Percentiles rank a stretch among this genome's conserved stretches.
Conservation (phyloP, 2,329 filamentous ascomycete genomes). For the Ophiosphaerella korrae region DNA sequence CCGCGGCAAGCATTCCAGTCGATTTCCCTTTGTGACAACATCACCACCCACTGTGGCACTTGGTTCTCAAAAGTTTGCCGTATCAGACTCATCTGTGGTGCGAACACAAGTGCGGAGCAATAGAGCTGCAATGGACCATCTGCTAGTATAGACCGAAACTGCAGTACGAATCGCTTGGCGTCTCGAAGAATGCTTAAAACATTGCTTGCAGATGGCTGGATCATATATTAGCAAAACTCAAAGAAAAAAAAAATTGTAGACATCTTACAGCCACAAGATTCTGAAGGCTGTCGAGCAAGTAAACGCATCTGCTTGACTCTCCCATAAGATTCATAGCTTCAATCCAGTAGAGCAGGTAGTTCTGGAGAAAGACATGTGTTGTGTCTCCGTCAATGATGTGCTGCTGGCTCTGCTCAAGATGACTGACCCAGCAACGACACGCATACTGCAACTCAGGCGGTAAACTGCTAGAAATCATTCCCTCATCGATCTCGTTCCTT, state of each 20-base stretch:
- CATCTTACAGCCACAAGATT: background rate
- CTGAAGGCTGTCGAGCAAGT: background rate
- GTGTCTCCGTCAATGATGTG: background rate
- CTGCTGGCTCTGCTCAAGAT: background rate
- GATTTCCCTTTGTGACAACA: slow-evolving; percentile 5
- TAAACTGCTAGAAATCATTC: slow-evolving; percentile 9
- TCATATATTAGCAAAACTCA: slow-evolving; percentile 8
- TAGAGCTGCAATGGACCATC: slow-evolving; percentile 45
- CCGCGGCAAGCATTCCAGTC: slow-evolving; percentile 7
- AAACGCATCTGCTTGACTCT: background rate
- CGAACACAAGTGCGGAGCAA: slow-evolving; percentile 44
- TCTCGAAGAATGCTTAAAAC: slow-evolving; percentile 32
- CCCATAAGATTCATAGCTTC: slow-evolving; percentile 1
- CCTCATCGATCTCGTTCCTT: slow-evolving; percentile 11
- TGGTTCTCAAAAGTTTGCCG: slow-evolving; percentile 6
- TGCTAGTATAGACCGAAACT: slow-evolving; percentile 27
- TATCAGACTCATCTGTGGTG: slow-evolving; percentile 27
- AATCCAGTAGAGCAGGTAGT: slow-evolving; percentile 40
- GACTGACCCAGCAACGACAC: background rate
- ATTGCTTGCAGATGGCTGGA: slow-evolving; percentile 10
- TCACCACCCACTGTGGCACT: slow-evolving; percentile 4
- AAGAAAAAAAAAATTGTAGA: background rate
- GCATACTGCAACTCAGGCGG: slow-evolving; percentile 17
- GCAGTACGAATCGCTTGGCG: slow-evolving; percentile 38
- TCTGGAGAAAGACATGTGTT: background rate